Base-by-base conservation (phyloP, 2,329 filamentous ascomycete species). In the Aureobasidium sp. region DNA sequence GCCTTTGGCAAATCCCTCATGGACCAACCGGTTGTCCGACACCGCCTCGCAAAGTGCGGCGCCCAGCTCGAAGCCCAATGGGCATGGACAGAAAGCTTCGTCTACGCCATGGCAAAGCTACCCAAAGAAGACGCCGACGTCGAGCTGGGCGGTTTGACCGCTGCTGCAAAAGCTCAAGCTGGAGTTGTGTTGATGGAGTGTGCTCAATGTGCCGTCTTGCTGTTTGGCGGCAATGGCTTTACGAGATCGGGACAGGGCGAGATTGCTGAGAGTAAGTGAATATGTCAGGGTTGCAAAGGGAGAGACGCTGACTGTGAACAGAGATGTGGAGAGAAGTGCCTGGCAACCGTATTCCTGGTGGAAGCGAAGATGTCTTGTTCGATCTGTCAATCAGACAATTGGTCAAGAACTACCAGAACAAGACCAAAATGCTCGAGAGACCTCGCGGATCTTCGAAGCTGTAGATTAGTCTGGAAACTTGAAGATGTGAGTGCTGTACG, bases 181-280 rank as follows among this genome's bases (percentile, higher is more conserved):
- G 89, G 85, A 1, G 86, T 88, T 65, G 86, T 91, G 14, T 67
- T 91, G 48, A 86, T 88, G 65, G 85, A 89, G 70, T 89, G 86
- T 69, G 86, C 87, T 3, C 82, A 86, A 67, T 84, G 81, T 60
- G 86, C 88, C 0, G 81, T 89, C 50, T 72, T 91, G 61, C 72
- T 91, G 27, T 90, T 91, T 71, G 88, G 88, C 3, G 88, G 89
- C 2, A 89, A 87, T 69, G 88, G 88, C 0, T 89, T 84, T 67
- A 90, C 88, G 0, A 81, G 80, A 64, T 81, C 79, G 14, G 88
- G 89, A 0, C 84, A 87, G 71, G 89, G 89, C 22, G 87, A 89
- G 72, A 75, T 89, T 65, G 81, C 84, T 35, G 87, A 91, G 72
- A 82, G 86, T 83, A 76, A 79, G 82, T 83, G 48, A 44, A 52